Base-by-base conservation (phyloP, 73 alveolate genomes). In the Urostyla sp. region DNA sequence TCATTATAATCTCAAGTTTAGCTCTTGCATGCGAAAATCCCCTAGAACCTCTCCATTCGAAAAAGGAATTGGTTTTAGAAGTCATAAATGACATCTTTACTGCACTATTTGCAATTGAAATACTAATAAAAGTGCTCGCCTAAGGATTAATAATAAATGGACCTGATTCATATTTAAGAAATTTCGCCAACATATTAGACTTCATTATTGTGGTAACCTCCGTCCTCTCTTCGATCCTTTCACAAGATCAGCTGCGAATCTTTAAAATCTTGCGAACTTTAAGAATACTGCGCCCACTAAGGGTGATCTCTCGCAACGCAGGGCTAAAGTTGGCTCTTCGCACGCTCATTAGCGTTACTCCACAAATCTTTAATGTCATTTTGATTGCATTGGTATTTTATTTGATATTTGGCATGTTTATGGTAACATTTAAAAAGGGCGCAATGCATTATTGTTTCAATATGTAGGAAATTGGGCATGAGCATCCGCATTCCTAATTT, bases 281-380 rank as follows among this genome's bases (percentile, higher is more conserved):
- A 3, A 75, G 94, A 85, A 91, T 91, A 16, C 76, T 92, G 40
- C 28, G 94, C 20, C 94, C 94, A 6, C 69, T 90, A n/a, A 67
- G 95, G 37, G 54, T 90, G 50, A 89, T 90, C 13, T 74, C 93
- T 21, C 69, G 94, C 46, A 90, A 82, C 55, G 90, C 85, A 44
- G 89, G 93, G 34, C 55, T 92, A 24, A 90, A 74, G n/a, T n/a
- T n/a, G n/a, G n/a, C n/a, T n/a, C n/a, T n/a, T n/a, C n/a, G n/a
- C n/a, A n/a, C n/a, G n/a, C n/a, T n/a, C n/a, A n/a, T n/a, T n/a
- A n/a, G n/a, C n/a, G n/a, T n/a, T n/a, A n/a, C n/a, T n/a, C n/a
- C n/a, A n/a, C n/a, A n/a, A n/a, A n/a, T n/a, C n/a, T n/a, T n/a
- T n/a, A n/a, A n/a, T n/a, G n/a, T n/a, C n/a, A n/a, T n/a, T n/a